Conservation (phyloP, 2,329 filamentous ascomycete genomes). For the Alternaria angustiovoidea region DNA sequence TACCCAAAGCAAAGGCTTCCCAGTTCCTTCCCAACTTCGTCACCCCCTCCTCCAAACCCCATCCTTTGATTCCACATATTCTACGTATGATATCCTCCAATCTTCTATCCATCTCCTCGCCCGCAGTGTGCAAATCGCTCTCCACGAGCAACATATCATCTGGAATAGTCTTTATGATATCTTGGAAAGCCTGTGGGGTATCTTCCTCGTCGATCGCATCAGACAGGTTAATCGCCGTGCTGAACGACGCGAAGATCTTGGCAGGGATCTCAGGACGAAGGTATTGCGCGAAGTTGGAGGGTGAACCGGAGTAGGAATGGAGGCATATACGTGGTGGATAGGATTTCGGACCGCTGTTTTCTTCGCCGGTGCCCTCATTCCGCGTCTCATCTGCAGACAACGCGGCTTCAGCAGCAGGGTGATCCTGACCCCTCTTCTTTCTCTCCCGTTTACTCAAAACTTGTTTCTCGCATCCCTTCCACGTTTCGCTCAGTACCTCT, state of each 20-base stretch:
- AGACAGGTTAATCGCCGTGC: conserved; percentile 79
- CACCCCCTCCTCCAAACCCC: conserved; percentile 77
- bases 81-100: conserved; percentile 79
- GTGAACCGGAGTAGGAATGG: conserved; percentile 87
- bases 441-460: conserved; percentile 67
- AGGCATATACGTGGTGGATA: conserved; percentile 91
- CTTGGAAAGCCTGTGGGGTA: conserved; percentile 63
- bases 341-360: conserved; percentile 58
- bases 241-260: conserved; percentile 88
- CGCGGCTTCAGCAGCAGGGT: conserved; percentile 20
- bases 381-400: conserved; percentile 5
- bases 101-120: conserved; percentile 77
- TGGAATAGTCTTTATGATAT: conserved; percentile 76
- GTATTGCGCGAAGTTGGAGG: conserved; percentile 80
- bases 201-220: conserved; percentile 55
- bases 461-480: conserved; percentile 74
- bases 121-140: conserved; percentile 87
- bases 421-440: conserved; percentile 40
- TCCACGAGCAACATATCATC: conserved; percentile 83
- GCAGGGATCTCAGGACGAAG: conserved; percentile 75
- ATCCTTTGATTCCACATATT: conserved; percentile 80
- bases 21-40: conserved; percentile 76
- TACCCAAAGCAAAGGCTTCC: conserved; percentile 75
- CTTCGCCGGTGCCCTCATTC: neutral
- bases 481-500: conserved; percentile 69